Conservation (phyloP, 139 green algal species). For the Auxenochlorella pyrenoidosa region DNA sequence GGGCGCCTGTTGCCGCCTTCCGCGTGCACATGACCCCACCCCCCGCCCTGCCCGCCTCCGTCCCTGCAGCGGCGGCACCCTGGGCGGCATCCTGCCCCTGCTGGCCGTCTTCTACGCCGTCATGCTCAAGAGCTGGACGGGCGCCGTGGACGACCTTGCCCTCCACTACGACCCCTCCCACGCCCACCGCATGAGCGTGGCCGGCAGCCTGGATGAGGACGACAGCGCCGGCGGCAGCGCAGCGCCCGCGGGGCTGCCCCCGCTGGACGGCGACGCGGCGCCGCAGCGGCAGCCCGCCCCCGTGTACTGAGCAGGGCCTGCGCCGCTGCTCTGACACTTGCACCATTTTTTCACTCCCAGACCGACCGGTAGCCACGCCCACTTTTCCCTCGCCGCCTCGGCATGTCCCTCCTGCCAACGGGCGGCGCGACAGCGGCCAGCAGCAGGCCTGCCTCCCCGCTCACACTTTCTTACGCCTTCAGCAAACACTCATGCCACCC, state of each 20-base stretch:
- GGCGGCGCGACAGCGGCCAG: no score
- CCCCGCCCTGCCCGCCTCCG: neutral
- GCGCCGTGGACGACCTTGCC: slow-evolving; percentile 49
- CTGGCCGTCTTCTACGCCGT: slow-evolving; percentile 74
- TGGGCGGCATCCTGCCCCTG: slow-evolving; percentile 76
- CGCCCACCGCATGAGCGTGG: slow-evolving; percentile 39
- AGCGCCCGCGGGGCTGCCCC: no score
- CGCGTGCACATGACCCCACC: neutral
- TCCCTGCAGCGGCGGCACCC: slow-evolving; percentile 62
- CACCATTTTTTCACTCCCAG: no score
- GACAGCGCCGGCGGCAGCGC: neutral
- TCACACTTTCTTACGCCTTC: no score
- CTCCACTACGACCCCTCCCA: slow-evolving; percentile 50
- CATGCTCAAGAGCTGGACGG: slow-evolving; percentile 75
- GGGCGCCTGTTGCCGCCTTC: neutral
- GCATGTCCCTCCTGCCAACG: no score
- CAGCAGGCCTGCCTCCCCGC: no score
- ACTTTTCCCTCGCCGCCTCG: no score
- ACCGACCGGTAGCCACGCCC: no score
- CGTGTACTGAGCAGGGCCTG: neutral
- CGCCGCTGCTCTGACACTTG: no score
- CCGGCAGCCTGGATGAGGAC: slow-evolving; percentile 42
- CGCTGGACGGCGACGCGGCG: neutral
- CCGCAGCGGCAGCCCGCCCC: slow-evolving; percentile 7
- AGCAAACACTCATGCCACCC: no score